Percentiles rank a stretch among this genome's conserved stretches.
Conservation (phyloP, 257 asterid species). For the Jacaranda mimosifolia region DNA sequence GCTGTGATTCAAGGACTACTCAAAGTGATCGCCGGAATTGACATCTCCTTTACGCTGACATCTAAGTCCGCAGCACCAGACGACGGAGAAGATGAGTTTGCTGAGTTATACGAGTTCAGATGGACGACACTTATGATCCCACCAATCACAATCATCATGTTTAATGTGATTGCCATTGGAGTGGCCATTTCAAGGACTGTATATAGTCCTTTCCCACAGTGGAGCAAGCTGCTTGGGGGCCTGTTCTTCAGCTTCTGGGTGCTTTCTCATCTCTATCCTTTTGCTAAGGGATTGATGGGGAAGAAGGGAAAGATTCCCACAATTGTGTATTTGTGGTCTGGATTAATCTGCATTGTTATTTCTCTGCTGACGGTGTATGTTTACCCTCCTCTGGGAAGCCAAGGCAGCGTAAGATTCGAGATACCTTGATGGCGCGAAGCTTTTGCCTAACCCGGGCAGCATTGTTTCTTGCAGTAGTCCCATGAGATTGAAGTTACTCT, state of each 20-base stretch:
- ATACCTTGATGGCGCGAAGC: slow-evolving; percentile 51
- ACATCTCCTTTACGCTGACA: slow-evolving; percentile 83
- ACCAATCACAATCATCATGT: slow-evolving; percentile 79
- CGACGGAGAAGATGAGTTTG: slow-evolving; percentile 77
- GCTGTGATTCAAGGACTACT: slow-evolving; percentile 88
- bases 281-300: slow-evolving; percentile 93
- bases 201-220: slow-evolving; percentile 80
- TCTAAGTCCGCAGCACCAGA: slow-evolving; percentile 79
- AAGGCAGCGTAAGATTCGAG: slow-evolving; percentile 45
- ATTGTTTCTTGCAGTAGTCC: no score
- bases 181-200: slow-evolving; percentile 79
- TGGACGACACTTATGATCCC: slow-evolving; percentile 90
- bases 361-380: slow-evolving; percentile 76
- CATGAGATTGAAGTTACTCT: slow-evolving; percentile 34
- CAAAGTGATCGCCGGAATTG: slow-evolving; percentile 88
- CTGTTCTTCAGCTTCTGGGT: slow-evolving; percentile 96
- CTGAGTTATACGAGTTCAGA: slow-evolving; percentile 83
- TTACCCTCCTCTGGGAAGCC: slow-evolving; percentile 71
- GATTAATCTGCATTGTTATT: slow-evolving; percentile 75
- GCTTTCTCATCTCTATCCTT: slow-evolving; percentile 87
- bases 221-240: slow-evolving; percentile 88
- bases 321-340: slow-evolving; percentile 88
- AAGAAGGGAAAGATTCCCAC: slow-evolving; percentile 84
- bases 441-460: no score
- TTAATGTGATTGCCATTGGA: slow-evolving; percentile 72